A percentile compares a stretch with the other conserved stretches of the same genome.
phyloP scores from a whole-genome alignment of 495 filamentous ascomycete species.

The Pyrenula aspistea region DNA sequence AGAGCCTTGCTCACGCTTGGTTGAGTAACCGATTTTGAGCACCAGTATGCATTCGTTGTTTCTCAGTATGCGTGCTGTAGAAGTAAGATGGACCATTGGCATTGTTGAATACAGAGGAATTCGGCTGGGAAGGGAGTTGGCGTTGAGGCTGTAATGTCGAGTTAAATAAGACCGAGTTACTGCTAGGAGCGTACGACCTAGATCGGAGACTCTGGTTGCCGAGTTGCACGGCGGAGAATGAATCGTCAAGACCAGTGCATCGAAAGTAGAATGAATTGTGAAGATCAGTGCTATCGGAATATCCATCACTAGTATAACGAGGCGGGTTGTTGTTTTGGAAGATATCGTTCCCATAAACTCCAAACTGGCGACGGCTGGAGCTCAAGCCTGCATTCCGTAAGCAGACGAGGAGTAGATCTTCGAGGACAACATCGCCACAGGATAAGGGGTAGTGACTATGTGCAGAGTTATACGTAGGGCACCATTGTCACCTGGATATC shows the following conservation, averaged over 20 bases:
- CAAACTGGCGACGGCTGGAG: background rate
- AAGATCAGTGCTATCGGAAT: background rate
- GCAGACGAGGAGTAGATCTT: too few species aligned
- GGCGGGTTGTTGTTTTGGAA: background rate
- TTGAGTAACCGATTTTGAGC: too few species aligned
- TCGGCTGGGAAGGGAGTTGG: background rate
- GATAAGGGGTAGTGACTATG: too few species aligned
- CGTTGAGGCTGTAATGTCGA: background rate
- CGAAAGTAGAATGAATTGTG: too few species aligned
- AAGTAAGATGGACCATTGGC: background rate
- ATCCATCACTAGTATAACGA: background rate
- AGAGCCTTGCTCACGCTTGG: too few species aligned
- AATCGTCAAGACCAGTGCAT: too few species aligned
- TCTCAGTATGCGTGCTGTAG: too few species aligned
- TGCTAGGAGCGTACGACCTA: background rate
- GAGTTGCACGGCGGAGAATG: constrained; percentile 13
- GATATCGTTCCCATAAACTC: background rate
- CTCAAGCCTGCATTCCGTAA: background rate
- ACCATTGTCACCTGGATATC: too few species aligned
- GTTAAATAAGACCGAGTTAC: background rate
- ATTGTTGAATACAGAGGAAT: background rate
- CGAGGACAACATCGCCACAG: too few species aligned
- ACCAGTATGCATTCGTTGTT: too few species aligned
- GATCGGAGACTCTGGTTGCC: background rate
- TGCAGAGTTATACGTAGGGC: too few species aligned